These are phyloP conservation scores for Paraglomus occultum DNA, from an alignment of 192 early-diverging fungal genomes.

Conservation along the genomic window DNA sequence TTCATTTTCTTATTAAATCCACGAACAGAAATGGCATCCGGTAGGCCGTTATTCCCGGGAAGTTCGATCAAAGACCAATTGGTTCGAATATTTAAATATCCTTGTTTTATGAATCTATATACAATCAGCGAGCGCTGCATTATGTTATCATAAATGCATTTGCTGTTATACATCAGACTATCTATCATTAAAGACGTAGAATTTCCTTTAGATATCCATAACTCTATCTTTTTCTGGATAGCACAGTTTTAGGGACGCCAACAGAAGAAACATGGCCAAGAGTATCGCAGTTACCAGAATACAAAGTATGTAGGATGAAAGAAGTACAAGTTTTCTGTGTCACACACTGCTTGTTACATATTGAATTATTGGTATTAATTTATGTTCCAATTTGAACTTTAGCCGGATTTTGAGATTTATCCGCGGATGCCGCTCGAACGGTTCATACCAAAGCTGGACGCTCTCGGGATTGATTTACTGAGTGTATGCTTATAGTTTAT, in stretches of 20 bases:
- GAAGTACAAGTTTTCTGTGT: not conserved
- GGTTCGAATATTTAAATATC: conserved; percentile 83
- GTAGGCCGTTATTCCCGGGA: conserved; percentile 90
- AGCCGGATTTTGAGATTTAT: conserved; percentile 76
- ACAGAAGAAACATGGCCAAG: conserved; percentile 82
- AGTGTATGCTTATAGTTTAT: conserved; percentile 42
- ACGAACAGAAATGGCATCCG: conserved; percentile 74
- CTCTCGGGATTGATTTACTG: conserved; percentile 84
- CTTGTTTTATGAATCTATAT: conserved; percentile 28
- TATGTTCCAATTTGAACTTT: conserved; percentile 10
- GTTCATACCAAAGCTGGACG: conserved; percentile 80
- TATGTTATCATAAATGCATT: too few species aligned
- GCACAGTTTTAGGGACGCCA: conserved; percentile 72
- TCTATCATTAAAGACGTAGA: not conserved
- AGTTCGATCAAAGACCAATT: conserved; percentile 86
- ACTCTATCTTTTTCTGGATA: conserved; percentile 23
- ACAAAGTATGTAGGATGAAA: conserved; percentile 52
- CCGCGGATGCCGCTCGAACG: conserved; percentile 67
- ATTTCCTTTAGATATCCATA: not conserved
- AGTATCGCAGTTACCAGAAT: conserved; percentile 85
- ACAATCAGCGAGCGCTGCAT: too few species aligned
- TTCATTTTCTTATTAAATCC: not conserved
- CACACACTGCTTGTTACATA: not conserved
- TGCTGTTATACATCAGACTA: too few species aligned
- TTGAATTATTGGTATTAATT: not conserved